phyloP scores from a whole-genome alignment of 1,284 basidiomycete genomes.

The Ustilago sp. region DNA sequence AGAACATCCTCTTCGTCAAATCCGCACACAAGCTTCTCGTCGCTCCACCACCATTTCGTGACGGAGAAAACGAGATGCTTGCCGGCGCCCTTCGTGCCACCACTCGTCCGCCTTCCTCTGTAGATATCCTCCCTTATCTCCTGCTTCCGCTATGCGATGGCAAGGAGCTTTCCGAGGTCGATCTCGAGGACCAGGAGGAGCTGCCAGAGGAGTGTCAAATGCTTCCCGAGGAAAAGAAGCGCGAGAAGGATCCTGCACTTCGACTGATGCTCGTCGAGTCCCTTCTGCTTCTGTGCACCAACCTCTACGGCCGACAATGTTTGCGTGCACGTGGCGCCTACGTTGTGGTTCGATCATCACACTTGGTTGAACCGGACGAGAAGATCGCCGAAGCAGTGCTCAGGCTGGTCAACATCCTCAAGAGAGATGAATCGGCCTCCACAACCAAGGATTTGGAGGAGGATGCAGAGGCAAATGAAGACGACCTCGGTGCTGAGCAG shows the following conservation, averaged over 20 bases:
- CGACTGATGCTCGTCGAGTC: constrained; percentile 89
- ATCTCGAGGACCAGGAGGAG: constrained; percentile 83
- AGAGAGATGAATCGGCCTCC: constrained; percentile 64
- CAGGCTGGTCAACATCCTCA: constrained; percentile 67
- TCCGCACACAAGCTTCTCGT: constrained; percentile 62
- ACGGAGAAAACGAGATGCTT: constrained; percentile 50
- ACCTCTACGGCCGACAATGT: constrained; percentile 85
- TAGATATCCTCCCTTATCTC: constrained; percentile 72
- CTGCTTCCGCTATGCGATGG: constrained; percentile 92
- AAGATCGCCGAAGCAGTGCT: constrained; percentile 71
- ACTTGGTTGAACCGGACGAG: constrained; percentile 83
- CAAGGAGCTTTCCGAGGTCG: constrained; percentile 75
- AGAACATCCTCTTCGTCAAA: constrained; percentile 68
- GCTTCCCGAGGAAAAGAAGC: constrained; percentile 83
- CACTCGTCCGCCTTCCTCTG: constrained; percentile 53
- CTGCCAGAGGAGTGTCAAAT: constrained; percentile 88
- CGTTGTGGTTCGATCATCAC: constrained; percentile 83
- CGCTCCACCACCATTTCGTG: constrained; percentile 54
- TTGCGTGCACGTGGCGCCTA: constrained; percentile 86
- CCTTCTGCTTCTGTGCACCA: constrained; percentile 87
- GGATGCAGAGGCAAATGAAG: constrained; percentile 41
- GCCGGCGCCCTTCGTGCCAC: constrained; percentile 53
- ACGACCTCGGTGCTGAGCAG: constrained; percentile 49
- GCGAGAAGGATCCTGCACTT: constrained; percentile 83
- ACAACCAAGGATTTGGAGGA: constrained; percentile 55